Evolutionary conservation across 139 green algal species (phyloP).

Genomic region (Edaphochlamys debaryana): DNA sequence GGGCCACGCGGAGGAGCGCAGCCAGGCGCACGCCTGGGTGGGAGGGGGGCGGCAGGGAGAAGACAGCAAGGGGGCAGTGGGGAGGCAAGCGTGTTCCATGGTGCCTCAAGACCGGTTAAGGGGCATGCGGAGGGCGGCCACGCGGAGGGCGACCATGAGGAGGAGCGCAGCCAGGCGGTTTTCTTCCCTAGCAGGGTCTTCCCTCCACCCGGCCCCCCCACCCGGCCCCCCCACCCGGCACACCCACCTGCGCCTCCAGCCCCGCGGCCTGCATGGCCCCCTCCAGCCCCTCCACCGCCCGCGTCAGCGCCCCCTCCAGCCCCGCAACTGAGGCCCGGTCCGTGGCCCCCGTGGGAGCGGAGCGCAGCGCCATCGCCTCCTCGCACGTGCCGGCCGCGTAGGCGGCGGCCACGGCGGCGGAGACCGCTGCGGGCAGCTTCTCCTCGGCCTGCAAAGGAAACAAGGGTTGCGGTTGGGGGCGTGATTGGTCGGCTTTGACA

Average conservation of each 20-base stretch:
- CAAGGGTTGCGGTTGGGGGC: no score
- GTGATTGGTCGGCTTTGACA: no score
- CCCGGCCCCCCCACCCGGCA: neutral
- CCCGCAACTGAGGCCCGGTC: neutral
- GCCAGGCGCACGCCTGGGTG: slow-evolving; percentile 22
- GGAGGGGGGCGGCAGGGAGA: no score
- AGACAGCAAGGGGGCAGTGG: no score
- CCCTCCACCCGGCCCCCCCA: no score
- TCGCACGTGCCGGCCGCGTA: neutral
- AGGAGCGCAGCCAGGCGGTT: no score
- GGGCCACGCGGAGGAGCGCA: slow-evolving; percentile 32
- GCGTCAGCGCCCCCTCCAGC: slow-evolving; percentile 20
- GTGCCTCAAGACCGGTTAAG: no score
- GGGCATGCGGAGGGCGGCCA: no score
- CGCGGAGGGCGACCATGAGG: no score
- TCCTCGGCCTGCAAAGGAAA: neutral
- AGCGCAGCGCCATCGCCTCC: neutral
- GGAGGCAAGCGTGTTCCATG: no score
- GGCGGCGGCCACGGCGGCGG: neutral
- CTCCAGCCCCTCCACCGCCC: slow-evolving; percentile 16
- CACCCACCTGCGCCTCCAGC: neutral
- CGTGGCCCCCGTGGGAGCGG: no score
- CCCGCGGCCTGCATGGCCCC: neutral
- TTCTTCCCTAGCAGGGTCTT: no score
- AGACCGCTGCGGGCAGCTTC: neutral